Evolutionary conservation across 2,329 filamentous ascomycete genomes (phyloP), one percentile per base, ranked within the genome.

Genomic region (Sclerotinia subarctica): DNA sequence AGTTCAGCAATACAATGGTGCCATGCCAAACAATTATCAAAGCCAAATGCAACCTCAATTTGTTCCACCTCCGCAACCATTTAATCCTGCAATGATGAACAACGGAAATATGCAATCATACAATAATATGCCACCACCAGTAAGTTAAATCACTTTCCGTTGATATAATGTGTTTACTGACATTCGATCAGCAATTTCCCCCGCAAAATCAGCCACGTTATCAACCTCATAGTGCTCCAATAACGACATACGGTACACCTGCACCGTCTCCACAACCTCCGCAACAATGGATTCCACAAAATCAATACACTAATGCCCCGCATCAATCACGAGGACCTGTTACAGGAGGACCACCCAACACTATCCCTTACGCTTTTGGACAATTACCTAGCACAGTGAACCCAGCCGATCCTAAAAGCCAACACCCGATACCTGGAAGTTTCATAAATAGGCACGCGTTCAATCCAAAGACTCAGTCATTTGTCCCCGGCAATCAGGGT

Each of bases 381-480:
- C 92, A 96, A 76, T 83, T 94, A 58, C 90, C 92, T 5, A 86
- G 83, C 24, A 87, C 91, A 70, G 83, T 85, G 64, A 88, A 89
- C 60, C 88, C 91, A 35, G 84, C 90, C 70, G 91, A 91, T 74
- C 86, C 88, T 11, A 89, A 91, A 78, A 87, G 86, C 68, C 90
- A 93, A 76, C 92, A 97, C 77, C 91, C 92, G 7, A 88, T 96
- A 68, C 92, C 93, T 19, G 92, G 92, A 47, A 95, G 90, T 79
- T 96, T 87, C 77, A 56, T 56, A 15, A 92, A 91, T 76, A 86
- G 93, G 68, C 92, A 93, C 74, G 88, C 90, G 17, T 97, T 98
- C 81, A 97, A 97, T 76, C 94, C 94, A 0, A 94, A 96, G 80
- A 97, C 92, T 21, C 92, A 96, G 76, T 91, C 94, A 0, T 97